Base-by-base conservation (phyloP, 1,139 yeast genomes). In the Debaryomyces udenii region DNA sequence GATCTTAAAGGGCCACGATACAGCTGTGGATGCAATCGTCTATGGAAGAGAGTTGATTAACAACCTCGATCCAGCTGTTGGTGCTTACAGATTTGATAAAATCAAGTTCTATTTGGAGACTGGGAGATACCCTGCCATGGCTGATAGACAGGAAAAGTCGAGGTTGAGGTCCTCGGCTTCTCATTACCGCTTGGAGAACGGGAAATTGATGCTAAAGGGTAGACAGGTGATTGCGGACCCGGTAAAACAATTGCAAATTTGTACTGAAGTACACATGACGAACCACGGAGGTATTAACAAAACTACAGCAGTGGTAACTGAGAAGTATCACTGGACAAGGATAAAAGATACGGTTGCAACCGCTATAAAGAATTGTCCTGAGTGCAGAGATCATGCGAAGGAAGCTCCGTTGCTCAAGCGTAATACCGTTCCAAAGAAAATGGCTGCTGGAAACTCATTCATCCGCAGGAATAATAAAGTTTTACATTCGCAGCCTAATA, bases 211-310 rank as follows among this genome's bases (percentile, higher is more conserved):
- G 78, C 70, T 89, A 33, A 85, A 84, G 50, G 95, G 87, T 17
- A 76, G 85, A 49, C 96, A 89, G 60, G 97, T 93, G 7, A 76
- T 93, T 2, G 72, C 85, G 30, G 93, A 86, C 47, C 85, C 87
- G 0, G 80, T 74, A 2, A 76, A 81, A 41, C 98, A 91, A 64
- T 60, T 85, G 37, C 83, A 80, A 47, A 82, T 91, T 27, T 88
- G 93, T 35, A 74, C 80, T n/a, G 84, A 81, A 37, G 64, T 80
- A 11, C 98, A 91, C 59, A 57, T 75, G 49, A 67, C 78, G 13
- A 77, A 77, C 41, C 97, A 90, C 57, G 86, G 85, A 4, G 98
- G 98, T n/a, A 89, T 93, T 46, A 93, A 93, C 62, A 86, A 84
- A 54, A 84, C 96, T 1, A 90, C 97, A 0, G 70, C 93, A 0